phyloP scores from a whole-genome alignment of 345 rosid species.

The Corchorus olitorius region DNA sequence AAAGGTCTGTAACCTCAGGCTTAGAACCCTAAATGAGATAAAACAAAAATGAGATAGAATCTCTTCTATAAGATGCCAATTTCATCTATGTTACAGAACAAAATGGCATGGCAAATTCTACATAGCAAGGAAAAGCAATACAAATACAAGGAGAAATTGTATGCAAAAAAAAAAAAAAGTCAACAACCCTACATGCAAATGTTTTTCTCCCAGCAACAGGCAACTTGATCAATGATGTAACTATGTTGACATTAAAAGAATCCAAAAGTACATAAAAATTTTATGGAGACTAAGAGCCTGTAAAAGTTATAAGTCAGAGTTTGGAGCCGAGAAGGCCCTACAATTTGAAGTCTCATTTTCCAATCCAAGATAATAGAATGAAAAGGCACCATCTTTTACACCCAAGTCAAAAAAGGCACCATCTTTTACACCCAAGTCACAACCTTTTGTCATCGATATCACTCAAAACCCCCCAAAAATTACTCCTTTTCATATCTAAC shows the following conservation, averaged over 20 bases:
- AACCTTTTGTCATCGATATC: not conserved
- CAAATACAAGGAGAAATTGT: not conserved
- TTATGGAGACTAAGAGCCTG: not conserved
- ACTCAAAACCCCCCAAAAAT: not conserved
- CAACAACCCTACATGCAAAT: not conserved
- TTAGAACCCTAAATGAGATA: slow-evolving; percentile 12
- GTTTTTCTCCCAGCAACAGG: not conserved
- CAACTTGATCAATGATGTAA: slow-evolving; percentile 1
- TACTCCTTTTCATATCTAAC: not conserved
- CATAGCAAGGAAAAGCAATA: not conserved
- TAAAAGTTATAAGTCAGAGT: not conserved
- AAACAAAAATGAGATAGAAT: slow-evolving; percentile 11
- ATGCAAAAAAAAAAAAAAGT: not conserved
- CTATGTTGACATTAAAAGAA: not conserved
- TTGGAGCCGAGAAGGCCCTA: slow-evolving; percentile 6
- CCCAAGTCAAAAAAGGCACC: not conserved
- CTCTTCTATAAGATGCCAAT: not conserved
- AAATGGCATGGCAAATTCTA: not conserved
- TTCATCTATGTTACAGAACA: not conserved
- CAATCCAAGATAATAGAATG: not conserved
- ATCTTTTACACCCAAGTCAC: not conserved
- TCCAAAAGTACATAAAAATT: not conserved
- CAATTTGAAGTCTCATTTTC: not conserved
- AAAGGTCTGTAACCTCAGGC: slow-evolving; percentile 20
- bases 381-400: not conserved